Base-by-base conservation (phyloP, 2,329 filamentous ascomycete species). In the Chrysoporthe austroafricana region DNA sequence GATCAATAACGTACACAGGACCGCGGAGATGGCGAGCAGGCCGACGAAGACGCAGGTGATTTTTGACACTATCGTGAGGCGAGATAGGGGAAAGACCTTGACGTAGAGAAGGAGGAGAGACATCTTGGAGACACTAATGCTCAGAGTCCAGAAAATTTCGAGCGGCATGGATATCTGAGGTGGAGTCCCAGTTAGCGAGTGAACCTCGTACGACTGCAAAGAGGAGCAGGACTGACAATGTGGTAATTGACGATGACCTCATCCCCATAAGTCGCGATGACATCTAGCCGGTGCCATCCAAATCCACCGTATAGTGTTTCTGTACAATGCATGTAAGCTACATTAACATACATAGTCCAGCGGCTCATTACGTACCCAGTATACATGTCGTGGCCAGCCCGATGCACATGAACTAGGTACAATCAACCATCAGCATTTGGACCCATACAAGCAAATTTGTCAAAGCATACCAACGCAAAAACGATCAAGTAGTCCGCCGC, bases 1-100 rank as follows among this genome's bases (percentile, higher is more conserved):
- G 56, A 68, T 67, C 6, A 68, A 48, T 3, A 73, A 26, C 8
- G 67, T 69, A 26, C 71, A 64, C 32, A 73, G 39, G 57, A 73
- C 68, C 60, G 69, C 71, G 43, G 64, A 65, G 18, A 72, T 42
- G 16, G 72, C 71, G 61, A 72, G 69, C 32, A 63, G 58, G 34
- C 72, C 70, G 56, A 69, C 68, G 18, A 64, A 66, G 56, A 64
- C 63, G 14, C 69, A 69, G 48, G 67, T 69, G 39, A 72, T 59
- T 43, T 69, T 71, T 58, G 69, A 71, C 9, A 59, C 59, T 1
- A 63, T 26, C 6, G 64, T 66, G 46, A 66, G 21, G 14, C 52
- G 59, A 13, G 64, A 63, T 2, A 66, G 50, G 26, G 64, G 64
- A 8, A 66, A 66, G 59, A 66, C 64, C 43, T 66, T 66, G 64